A percentile compares a stretch with the other conserved stretches of the same genome.
Conservation (phyloP, 1,284 basidiomycete genomes). For the Ustilago bromivora region DNA sequence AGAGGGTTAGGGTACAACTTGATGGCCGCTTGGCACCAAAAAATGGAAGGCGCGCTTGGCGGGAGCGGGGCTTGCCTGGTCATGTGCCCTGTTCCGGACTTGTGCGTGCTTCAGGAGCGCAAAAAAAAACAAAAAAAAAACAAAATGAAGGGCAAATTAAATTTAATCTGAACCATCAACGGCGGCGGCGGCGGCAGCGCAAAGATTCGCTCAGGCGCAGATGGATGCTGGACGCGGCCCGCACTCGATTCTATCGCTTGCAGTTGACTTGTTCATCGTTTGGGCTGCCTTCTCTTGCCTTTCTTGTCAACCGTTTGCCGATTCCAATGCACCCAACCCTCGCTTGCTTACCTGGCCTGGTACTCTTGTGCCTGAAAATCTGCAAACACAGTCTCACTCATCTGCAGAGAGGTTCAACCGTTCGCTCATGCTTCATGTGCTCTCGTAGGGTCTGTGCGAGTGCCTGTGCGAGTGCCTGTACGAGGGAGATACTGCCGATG, state of each 20-base stretch:
- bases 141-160: neutral
- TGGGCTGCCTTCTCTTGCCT: neutral
- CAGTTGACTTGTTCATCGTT: neutral
- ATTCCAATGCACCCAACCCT: neutral
- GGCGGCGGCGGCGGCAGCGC: neutral
- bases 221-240: neutral
- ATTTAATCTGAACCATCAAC: neutral
- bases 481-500: neutral
- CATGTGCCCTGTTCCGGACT: neutral
- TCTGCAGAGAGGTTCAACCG: conserved; percentile 1
- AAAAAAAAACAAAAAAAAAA: no score
- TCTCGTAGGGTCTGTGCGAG: neutral
- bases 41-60: conserved; percentile 3
- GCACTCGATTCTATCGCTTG: neutral
- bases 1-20: neutral
- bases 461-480: neutral
- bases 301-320: neutral
- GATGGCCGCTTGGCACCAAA: conserved; percentile 5
- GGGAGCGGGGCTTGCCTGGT: conserved; percentile 1
- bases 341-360: neutral
- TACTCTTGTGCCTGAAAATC: conserved; percentile 14
- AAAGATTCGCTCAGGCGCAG: neutral
- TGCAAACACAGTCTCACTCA: conserved; percentile 6
- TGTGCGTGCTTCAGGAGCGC: neutral
- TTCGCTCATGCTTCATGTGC: neutral